Evolutionary conservation across 192 early-diverging fungal genomes (phyloP).

Genomic region (Gamsiella multidivaricata): DNA sequence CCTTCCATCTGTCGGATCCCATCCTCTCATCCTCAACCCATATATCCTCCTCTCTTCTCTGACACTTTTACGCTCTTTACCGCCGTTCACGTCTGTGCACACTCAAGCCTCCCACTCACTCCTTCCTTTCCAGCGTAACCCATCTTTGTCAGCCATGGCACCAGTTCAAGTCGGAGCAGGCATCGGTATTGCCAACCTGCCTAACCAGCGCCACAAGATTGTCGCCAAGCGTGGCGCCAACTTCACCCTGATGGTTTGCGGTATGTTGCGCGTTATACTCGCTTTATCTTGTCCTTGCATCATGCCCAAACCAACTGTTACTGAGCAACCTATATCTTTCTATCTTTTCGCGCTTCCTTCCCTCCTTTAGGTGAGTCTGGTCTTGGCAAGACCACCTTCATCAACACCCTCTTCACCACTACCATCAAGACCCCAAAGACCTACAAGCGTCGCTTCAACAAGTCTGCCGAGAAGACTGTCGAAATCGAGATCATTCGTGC

Average conservation of each 20-base stretch:
- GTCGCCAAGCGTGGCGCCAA: constrained; percentile 96
- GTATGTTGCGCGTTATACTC: constrained; percentile 68
- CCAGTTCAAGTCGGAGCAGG: constrained; percentile 61
- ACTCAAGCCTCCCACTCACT: not conserved
- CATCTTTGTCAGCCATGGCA: constrained; percentile 42
- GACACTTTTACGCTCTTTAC: not conserved
- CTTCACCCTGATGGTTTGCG: constrained; percentile 98
- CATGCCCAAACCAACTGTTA: not conserved
- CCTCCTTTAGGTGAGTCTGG: constrained; percentile 87
- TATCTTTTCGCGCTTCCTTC: not conserved
- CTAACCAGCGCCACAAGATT: constrained; percentile 99
- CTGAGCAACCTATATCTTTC: not conserved
- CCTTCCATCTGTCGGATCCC: not conserved
- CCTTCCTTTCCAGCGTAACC: not conserved
- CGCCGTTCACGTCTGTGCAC: not conserved
- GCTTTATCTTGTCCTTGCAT: not conserved
- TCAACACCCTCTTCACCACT: constrained; percentile 98
- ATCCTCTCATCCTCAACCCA: constrained; percentile 1
- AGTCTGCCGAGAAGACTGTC: constrained; percentile 95
- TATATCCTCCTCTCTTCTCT: not conserved
- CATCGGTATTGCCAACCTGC: constrained; percentile 97
- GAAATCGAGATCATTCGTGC: constrained; percentile 98
- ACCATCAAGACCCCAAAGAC: constrained; percentile 92
- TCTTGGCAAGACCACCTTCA: constrained; percentile 97
- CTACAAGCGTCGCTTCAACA: constrained; percentile 81